Conservation (phyloP, 2,329 filamentous ascomycete species). For the Xylaria sp. region DNA sequence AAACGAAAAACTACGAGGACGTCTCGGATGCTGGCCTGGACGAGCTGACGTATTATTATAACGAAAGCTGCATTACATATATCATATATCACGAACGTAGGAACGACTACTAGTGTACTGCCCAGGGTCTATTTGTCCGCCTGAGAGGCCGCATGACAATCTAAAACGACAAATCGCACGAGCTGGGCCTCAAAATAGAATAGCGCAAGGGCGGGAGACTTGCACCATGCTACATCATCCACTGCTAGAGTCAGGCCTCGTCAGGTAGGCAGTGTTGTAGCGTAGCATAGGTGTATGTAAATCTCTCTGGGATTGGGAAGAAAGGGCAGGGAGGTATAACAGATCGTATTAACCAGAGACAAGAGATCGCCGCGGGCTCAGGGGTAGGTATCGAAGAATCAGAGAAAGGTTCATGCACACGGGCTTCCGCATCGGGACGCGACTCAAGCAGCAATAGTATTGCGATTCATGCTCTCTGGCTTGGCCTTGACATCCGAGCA, state of each 20-base stretch:
- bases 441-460: slow-evolving; percentile 1
- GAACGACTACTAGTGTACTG: not conserved
- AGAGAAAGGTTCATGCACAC: slow-evolving; percentile 33
- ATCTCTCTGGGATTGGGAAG: not conserved
- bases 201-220: slow-evolving; percentile 39
- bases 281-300: too few relatives aligned
- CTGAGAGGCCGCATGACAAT: slow-evolving; percentile 35
- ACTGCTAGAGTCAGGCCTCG: slow-evolving; percentile 16
- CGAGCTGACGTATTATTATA: slow-evolving; percentile 28
- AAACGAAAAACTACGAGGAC: slow-evolving; percentile 7
- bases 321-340: slow-evolving; percentile 39
- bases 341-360: slow-evolving; percentile 25
- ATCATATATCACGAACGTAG: slow-evolving; percentile 36
- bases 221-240: slow-evolving; percentile 11
- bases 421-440: slow-evolving; percentile 9
- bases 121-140: slow-evolving; percentile 15
- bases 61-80: slow-evolving; percentile 7
- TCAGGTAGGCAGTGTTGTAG: slow-evolving; percentile 6
- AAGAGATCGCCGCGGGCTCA: slow-evolving; percentile 30
- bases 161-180: slow-evolving; percentile 32
- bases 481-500: slow-evolving; percentile 25
- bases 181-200: slow-evolving; percentile 40
- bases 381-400: slow-evolving; percentile 12
- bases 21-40: slow-evolving; percentile 22
- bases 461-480: slow-evolving; percentile 31